Percentiles rank a stretch among this genome's conserved stretches.
These are phyloP conservation scores for Colletotrichum sp. DNA, from an alignment of 2,329 filamentous ascomycete genomes.

Conservation along the genomic window DNA sequence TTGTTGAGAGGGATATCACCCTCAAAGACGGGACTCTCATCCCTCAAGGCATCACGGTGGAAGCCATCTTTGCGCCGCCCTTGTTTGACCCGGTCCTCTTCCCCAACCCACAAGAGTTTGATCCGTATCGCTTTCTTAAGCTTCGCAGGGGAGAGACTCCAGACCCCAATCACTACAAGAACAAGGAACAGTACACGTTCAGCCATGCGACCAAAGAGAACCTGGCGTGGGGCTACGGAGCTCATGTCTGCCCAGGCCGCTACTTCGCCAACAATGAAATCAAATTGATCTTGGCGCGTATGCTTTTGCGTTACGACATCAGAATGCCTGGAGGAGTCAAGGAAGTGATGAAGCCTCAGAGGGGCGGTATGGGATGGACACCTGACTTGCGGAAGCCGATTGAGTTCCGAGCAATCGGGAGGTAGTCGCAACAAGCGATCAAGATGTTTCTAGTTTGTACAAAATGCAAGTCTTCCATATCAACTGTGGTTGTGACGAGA, in stretches of 20 bases:
- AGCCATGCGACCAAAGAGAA: constrained; percentile 35
- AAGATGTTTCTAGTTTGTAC: rapidly evolving
- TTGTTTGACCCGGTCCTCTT: not conserved
- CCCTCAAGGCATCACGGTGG: constrained; percentile 37
- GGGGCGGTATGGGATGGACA: not conserved
- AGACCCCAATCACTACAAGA: not conserved
- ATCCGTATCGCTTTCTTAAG: not conserved
- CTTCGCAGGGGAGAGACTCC: not conserved
- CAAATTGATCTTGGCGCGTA: constrained; percentile 33
- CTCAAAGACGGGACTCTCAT: constrained; percentile 22
- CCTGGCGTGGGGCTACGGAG: constrained; percentile 37
- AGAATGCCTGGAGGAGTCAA: not conserved
- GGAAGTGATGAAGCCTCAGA: constrained; percentile 1
- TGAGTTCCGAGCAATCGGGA: not conserved
- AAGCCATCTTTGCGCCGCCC: constrained; percentile 24
- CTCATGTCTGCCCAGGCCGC: constrained; percentile 39
- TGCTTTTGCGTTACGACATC: constrained; percentile 35
- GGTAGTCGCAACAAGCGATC: rapidly evolving
- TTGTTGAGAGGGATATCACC: constrained; percentile 49
- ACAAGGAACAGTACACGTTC: constrained; percentile 35
- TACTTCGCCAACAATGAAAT: constrained; percentile 41
- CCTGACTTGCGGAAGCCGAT: not conserved
- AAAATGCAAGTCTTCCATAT: rapidly evolving
- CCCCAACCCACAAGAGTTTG: not conserved
- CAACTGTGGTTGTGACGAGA: rapidly evolving